Conservation (phyloP, 202 grass and related monocot genomes). For the Panicum hallii region DNA sequence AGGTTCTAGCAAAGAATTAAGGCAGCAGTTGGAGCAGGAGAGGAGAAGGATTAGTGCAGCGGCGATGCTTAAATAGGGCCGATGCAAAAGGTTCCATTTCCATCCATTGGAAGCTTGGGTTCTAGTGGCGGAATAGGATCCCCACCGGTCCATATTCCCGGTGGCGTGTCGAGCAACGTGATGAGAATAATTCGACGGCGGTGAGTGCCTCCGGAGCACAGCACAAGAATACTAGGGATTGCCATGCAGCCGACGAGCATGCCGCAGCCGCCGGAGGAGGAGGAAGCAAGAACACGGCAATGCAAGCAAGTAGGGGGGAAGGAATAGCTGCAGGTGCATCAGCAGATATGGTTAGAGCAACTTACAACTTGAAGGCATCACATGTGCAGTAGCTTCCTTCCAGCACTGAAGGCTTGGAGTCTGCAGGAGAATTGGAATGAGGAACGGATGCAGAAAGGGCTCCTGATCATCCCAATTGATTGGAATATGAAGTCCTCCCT, state of each 20-base stretch:
- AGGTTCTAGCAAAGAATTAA: neutral
- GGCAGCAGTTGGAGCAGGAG: slow-evolving; percentile 34
- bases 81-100: slow-evolving; percentile 28
- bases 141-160: slow-evolving; percentile 41
- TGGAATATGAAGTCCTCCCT: slow-evolving; percentile 49
- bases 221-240: slow-evolving; percentile 36
- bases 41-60: slow-evolving; percentile 34
- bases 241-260: slow-evolving; percentile 22
- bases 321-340: slow-evolving; percentile 8
- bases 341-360: slow-evolving; percentile 28
- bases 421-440: slow-evolving; percentile 45
- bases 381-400: slow-evolving; percentile 20
- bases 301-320: slow-evolving; percentile 45
- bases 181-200: slow-evolving; percentile 55
- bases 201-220: slow-evolving; percentile 9
- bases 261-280: slow-evolving; percentile 29
- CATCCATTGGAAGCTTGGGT: slow-evolving; percentile 35
- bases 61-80: slow-evolving; percentile 43
- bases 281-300: slow-evolving; percentile 36
- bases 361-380: slow-evolving; percentile 46
- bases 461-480: slow-evolving; percentile 55
- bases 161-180: slow-evolving; percentile 48
- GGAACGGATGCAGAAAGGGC: slow-evolving; percentile 28
- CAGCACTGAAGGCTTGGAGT: slow-evolving; percentile 47
- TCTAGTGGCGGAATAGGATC: slow-evolving; percentile 45